These are phyloP conservation scores for Rhodotorula paludigena DNA, from an alignment of 768 basidiomycete genomes.

Conservation along the genomic window DNA sequence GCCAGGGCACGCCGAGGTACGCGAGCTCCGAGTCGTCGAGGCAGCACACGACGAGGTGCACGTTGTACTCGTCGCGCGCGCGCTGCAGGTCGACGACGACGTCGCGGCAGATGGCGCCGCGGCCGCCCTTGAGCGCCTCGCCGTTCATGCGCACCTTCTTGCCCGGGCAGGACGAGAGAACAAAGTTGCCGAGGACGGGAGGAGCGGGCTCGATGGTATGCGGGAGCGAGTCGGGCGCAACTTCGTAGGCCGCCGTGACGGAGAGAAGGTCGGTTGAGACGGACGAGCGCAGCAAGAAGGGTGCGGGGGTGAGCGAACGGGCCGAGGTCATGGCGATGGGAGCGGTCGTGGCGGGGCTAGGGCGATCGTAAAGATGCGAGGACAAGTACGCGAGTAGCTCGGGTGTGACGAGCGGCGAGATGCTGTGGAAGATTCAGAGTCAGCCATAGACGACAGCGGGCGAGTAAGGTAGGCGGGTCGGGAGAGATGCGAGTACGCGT, in stretches of 20 bases:
- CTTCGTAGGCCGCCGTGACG: constrained; percentile 4
- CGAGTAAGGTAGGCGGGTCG: too few species aligned
- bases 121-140: constrained; percentile 52
- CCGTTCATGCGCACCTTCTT: constrained; percentile 63
- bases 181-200: constrained; percentile 69
- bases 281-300: constrained; percentile 7
- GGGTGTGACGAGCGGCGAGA: constrained; percentile 62
- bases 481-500: too few species aligned
- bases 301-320: not conserved
- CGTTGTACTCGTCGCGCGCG: constrained; percentile 62
- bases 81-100: constrained; percentile 68
- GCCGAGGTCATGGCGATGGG: not conserved
- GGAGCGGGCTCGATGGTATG: constrained; percentile 8
- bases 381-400: constrained; percentile 52
- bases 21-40: constrained; percentile 57
- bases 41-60: constrained; percentile 74
- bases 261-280: constrained; percentile 20
- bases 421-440: constrained; percentile 48
- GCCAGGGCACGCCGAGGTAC: constrained; percentile 81
- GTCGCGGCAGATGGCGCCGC: constrained; percentile 76
- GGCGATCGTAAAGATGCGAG: not conserved
- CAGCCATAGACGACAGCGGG: constrained; percentile 60
- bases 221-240: constrained; percentile 18
- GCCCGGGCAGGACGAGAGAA: constrained; percentile 86
- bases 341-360: not conserved